These are phyloP conservation scores for Cladophialophora bantiana DNA, from an alignment of 2,329 filamentous ascomycete genomes.

Conservation along the genomic window DNA sequence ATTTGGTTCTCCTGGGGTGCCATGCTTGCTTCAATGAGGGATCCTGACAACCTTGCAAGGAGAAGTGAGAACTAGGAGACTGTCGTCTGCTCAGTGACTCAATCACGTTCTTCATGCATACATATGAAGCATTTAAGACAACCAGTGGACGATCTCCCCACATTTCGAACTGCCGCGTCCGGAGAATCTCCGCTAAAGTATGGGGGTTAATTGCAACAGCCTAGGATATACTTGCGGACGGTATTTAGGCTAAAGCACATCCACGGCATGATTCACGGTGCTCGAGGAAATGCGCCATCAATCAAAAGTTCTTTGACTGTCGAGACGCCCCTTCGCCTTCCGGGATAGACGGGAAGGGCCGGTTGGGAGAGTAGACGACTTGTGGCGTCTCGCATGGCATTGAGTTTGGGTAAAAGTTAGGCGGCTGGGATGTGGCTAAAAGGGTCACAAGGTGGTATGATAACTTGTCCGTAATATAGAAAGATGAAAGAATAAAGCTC, in stretches of 20 bases:
- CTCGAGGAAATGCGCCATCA: not conserved
- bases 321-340: not conserved
- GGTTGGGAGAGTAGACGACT: not conserved
- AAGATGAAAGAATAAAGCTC: not conserved
- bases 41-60: not conserved
- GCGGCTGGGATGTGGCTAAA: not conserved
- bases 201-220: slow-evolving; percentile 6
- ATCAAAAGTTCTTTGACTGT: not conserved
- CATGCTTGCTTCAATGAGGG: slow-evolving; percentile 9
- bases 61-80: not conserved
- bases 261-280: not conserved
- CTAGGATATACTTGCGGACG: slow-evolving; percentile 2
- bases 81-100: not conserved
- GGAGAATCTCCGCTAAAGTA: slow-evolving; percentile 10
- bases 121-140: not conserved
- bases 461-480: not conserved
- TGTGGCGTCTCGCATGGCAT: not conserved
- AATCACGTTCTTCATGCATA: slow-evolving; percentile 3
- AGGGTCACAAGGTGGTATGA: not conserved
- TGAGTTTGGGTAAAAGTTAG: not conserved
- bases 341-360: slow-evolving; percentile 16
- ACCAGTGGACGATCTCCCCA: slow-evolving; percentile 15
- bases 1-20: slow-evolving; percentile 23
- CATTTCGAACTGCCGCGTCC: slow-evolving; percentile 19
- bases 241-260: slow-evolving; percentile 20